phyloP scores from a whole-genome alignment of 2,329 filamentous ascomycete genomes.

The Helicocarpus griseus region DNA sequence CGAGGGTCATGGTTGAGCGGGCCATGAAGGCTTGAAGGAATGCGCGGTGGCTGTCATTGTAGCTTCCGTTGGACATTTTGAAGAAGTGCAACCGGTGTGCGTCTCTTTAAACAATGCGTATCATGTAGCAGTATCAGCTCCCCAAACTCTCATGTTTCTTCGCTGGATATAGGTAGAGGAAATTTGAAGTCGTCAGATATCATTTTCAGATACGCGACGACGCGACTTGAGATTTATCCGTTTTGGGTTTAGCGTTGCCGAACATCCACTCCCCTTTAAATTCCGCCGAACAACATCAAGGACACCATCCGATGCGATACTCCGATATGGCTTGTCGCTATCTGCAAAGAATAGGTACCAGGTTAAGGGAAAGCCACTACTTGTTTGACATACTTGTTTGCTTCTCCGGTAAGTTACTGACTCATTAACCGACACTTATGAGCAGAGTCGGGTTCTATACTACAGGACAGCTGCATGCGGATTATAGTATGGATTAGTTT shows the following conservation, averaged over 20 bases:
- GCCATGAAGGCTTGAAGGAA: conserved; percentile 85
- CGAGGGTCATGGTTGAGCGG: conserved; percentile 64
- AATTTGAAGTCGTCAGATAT: not conserved
- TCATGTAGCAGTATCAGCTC: no score
- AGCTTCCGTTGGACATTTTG: conserved; percentile 21
- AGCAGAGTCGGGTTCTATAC: no score
- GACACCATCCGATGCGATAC: not conserved
- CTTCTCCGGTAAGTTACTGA: no score
- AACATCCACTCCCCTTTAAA: not conserved
- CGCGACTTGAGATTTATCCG: not conserved
- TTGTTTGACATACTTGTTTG: no score
- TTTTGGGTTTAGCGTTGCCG: not conserved
- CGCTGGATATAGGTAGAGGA: not conserved
- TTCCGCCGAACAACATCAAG: not conserved
- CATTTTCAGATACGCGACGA: not conserved
- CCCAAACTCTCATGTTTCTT: no score
- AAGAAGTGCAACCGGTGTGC: not conserved
- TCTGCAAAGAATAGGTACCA: no score
- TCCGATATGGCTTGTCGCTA: no score
- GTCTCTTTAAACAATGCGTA: not conserved
- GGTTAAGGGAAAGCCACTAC: no score
- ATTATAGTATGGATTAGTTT: no score
- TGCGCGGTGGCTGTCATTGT: conserved; percentile 65
- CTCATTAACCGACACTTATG: no score
- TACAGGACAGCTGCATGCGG: no score